Conservation (phyloP, 345 rosid species). For the Eucalyptus curtisii region DNA sequence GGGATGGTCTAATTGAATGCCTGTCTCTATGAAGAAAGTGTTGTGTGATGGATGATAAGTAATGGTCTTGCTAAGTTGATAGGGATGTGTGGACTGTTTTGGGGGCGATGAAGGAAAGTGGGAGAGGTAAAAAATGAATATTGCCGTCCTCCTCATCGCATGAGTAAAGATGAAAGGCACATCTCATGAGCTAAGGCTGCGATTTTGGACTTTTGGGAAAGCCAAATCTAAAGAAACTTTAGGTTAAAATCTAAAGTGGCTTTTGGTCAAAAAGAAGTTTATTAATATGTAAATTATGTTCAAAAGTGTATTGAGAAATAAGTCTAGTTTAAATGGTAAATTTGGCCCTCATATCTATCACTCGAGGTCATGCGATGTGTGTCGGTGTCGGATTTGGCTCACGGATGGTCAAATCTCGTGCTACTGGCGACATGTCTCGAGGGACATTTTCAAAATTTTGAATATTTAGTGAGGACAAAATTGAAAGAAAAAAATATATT, state of each 20-base stretch:
- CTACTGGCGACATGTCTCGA: rapidly evolving
- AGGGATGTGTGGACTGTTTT: not conserved
- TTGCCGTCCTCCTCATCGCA: not conserved
- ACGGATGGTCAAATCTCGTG: rapidly evolving
- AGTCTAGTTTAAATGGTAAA: not conserved
- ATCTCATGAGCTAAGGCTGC: not conserved
- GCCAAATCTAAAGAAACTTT: not conserved
- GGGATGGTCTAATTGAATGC: not conserved
- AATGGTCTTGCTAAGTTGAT: not conserved
- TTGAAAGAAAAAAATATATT: not conserved
- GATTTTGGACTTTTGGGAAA: not conserved
- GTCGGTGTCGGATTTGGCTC: rapidly evolving
- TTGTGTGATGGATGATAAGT: not conserved
- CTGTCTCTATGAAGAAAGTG: not conserved
- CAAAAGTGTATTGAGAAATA: too few relatives aligned
- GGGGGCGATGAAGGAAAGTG: not conserved
- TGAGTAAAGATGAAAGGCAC: not conserved
- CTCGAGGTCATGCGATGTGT: not conserved
- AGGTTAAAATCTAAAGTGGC: not conserved
- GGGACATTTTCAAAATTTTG: not conserved
- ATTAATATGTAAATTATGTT: not conserved
- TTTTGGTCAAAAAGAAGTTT: not conserved
- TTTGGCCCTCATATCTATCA: rapidly evolving
- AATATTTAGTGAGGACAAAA: not conserved
- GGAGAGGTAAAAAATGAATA: not conserved